A percentile compares a stretch with the other conserved stretches of the same genome.
Evolutionary conservation across 2,329 filamentous ascomycete species (phyloP).

Genomic region (Pestalotiopsis fici): DNA sequence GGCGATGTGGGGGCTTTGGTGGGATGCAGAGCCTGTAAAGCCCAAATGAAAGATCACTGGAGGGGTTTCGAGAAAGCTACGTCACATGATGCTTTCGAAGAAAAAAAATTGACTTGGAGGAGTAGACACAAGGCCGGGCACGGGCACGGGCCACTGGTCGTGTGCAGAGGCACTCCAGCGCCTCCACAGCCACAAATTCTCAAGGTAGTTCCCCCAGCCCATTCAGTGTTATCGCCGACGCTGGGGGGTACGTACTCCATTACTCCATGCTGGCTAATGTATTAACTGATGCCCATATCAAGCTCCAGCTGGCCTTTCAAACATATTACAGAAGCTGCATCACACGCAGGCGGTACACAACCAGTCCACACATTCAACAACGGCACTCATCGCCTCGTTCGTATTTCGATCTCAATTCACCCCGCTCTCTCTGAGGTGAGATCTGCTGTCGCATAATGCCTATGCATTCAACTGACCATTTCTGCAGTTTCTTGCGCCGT

Average conservation of each 20-base stretch:
- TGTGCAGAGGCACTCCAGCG: background rate
- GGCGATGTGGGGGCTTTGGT: constrained; percentile 20
- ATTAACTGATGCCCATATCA: background rate
- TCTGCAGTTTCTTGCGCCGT: constrained; percentile 1
- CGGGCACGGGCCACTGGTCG: background rate
- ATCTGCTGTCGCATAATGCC: background rate
- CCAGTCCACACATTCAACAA: constrained; percentile 7
- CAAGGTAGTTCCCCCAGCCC: too few species aligned
- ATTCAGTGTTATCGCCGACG: background rate
- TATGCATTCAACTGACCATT: background rate
- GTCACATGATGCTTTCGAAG: constrained; percentile 19
- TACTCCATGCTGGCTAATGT: background rate
- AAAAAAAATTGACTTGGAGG: background rate
- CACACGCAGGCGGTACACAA: constrained; percentile 10
- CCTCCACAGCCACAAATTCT: background rate
- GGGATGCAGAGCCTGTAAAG: background rate
- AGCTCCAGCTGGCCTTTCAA: constrained; percentile 9
- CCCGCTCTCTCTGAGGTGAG: background rate
- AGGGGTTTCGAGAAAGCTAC: constrained; percentile 13
- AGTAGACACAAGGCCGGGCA: background rate
- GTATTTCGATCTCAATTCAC: background rate
- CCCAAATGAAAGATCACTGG: background rate
- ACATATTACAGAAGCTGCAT: background rate
- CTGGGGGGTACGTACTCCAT: background rate
- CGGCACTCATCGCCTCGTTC: background rate